Evolutionary conservation across 331 rosid genomes (phyloP), one percentile per base, ranked within the genome.

Genomic region (Rosa hybrid): DNA sequence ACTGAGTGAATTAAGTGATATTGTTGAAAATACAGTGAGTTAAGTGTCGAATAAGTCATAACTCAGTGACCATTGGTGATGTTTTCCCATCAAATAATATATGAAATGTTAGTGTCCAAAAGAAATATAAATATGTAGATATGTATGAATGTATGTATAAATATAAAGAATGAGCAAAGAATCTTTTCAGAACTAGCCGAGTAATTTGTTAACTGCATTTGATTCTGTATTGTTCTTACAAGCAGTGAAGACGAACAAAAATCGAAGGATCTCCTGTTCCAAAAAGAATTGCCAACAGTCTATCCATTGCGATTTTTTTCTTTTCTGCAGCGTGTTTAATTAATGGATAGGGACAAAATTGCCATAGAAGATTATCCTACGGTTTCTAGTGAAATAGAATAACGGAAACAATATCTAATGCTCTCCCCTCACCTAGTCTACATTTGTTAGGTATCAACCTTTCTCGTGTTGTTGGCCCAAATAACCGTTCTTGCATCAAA

Each of bases 401-500:
- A 83, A 57, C 79, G 79, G 77, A 84, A 81, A 85, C 90, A 90
- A 86, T 87, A 86, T 82, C 81, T 86, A 85, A 85, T 53, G 92
- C 88, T 25, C 85, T 88, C 34, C 56, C 63, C 21, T 86, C 23
- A 48, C 72, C 82, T 80, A 78, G 27, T 56, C 34, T 67, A 69
- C 50, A 76, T 51, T 51, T 57, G 76, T 7, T 80, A 53, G 38
- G 34, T 46, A 81, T 27, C 65, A 41, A 41, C 64, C 84, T 79
- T 81, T 83, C 68, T 68, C 44, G 74, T 68, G 72, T 68, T 39
- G 72, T 38, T 39, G 70, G 70, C 68, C 30, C 18, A 62, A 30
- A 30, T 11, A 34, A 14, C 71, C 21, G 5, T 44, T 30, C 44
- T 12, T 51, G 83, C 42, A 25, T 70, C 46, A 78, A 82, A 71